Conservation (phyloP, 768 basidiomycete species). For the Hemileccinum rubropunctum region DNA sequence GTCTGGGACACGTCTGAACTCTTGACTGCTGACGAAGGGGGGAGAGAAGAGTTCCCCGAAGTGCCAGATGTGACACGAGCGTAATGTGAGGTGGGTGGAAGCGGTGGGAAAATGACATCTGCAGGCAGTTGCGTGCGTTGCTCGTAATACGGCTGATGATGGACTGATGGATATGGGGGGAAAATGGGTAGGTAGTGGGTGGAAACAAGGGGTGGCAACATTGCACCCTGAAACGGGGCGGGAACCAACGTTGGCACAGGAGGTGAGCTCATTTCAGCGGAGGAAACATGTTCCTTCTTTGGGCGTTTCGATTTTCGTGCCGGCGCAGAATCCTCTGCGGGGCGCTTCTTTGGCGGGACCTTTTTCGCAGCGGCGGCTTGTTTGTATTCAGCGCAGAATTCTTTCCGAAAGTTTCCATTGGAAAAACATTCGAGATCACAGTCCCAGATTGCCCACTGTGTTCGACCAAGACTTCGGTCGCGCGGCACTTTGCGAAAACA, state of each 20-base stretch:
- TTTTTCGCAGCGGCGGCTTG: slow-evolving; percentile 30
- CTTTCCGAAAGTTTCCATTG: slow-evolving; percentile 78
- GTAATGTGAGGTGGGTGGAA: slow-evolving; percentile 52
- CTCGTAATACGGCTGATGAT: slow-evolving; percentile 76
- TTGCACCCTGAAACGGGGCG: slow-evolving; percentile 10
- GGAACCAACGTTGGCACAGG: slow-evolving; percentile 19
- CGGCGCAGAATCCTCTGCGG: slow-evolving; percentile 35
- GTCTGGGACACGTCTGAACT: slow-evolving; percentile 23
- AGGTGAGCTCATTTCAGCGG: slow-evolving; percentile 25
- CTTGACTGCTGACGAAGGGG: slow-evolving; percentile 24
- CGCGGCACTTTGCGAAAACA: slow-evolving; percentile 86
- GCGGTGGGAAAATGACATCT: slow-evolving; percentile 72
- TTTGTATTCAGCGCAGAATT: slow-evolving; percentile 41
- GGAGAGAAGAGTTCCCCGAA: slow-evolving; percentile 14
- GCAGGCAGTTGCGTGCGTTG: slow-evolving; percentile 53
- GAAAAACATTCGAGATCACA: slow-evolving; percentile 81
- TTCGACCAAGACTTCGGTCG: slow-evolving; percentile 74
- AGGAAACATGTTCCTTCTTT: slow-evolving; percentile 36
- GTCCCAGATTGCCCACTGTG: slow-evolving; percentile 85
- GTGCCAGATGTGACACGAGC: slow-evolving; percentile 28
- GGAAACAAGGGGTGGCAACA: slow-evolving; percentile 22
- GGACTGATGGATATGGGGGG: slow-evolving; percentile 53
- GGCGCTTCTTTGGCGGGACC: slow-evolving; percentile 36
- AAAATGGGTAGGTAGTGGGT: slow-evolving; percentile 39
- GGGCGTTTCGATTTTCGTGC: slow-evolving; percentile 46